These are phyloP conservation scores for Arctostaphylos glauca DNA, from an alignment of 148 eudicot species.

Conservation along the genomic window DNA sequence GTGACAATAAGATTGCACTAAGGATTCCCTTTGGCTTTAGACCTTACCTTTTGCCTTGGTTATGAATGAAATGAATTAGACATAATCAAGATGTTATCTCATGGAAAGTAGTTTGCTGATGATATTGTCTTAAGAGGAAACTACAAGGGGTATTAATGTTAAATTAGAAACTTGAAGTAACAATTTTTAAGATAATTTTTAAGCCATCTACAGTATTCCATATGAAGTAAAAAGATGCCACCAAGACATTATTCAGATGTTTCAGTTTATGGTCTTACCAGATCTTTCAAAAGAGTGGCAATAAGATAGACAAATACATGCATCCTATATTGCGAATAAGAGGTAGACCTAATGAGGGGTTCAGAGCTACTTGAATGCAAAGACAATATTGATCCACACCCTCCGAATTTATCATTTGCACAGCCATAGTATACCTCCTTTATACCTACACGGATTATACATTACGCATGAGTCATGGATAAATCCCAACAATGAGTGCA, in stretches of 20 bases:
- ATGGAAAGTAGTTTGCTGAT: too few relatives aligned
- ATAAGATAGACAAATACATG: background rate
- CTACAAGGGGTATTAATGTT: too few relatives aligned
- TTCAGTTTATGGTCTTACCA: background rate
- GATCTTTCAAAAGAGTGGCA: background rate
- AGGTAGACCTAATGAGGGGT: slow-evolving; percentile 29
- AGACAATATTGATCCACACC: slow-evolving; percentile 87
- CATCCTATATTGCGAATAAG: background rate
- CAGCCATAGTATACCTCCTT: slow-evolving; percentile 89
- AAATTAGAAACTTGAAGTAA: background rate
- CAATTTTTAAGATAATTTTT: background rate
- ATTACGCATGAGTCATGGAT: background rate
- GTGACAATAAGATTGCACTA: background rate
- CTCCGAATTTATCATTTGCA: slow-evolving; percentile 89
- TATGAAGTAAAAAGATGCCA: background rate
- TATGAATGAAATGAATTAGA: too few relatives aligned
- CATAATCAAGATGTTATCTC: too few relatives aligned
- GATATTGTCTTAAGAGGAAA: too few relatives aligned
- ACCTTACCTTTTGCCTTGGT: too few relatives aligned
- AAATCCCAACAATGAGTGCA: background rate
- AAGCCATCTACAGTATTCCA: background rate
- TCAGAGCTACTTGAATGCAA: slow-evolving; percentile 45
- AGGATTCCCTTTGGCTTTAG: too few relatives aligned
- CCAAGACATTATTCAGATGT: background rate
- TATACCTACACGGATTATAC: slow-evolving; percentile 31